Evolutionary conservation across 768 basidiomycete species (phyloP).

Genomic region (Favolaschia claudopus): DNA sequence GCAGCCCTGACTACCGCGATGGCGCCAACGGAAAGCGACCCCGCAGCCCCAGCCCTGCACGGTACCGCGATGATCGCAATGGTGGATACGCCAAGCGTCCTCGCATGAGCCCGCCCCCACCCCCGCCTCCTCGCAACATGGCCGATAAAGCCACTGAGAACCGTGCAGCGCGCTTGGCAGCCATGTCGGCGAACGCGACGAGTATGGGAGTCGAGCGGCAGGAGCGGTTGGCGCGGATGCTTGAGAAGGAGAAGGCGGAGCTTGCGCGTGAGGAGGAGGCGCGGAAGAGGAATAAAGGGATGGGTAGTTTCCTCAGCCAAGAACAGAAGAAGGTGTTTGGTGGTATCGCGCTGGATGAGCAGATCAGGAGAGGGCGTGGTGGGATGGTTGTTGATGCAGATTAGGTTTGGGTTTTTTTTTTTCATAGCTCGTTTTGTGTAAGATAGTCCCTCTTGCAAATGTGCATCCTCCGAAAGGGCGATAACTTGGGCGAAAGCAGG

Average conservation of each 20-base stretch:
- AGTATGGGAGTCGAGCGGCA: slow-evolving; percentile 72
- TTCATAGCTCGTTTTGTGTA: no score
- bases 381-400: slow-evolving; percentile 74
- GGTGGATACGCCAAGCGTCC: slow-evolving; percentile 58
- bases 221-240: slow-evolving; percentile 68
- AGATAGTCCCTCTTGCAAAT: no score
- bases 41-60: slow-evolving; percentile 45
- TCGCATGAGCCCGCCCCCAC: slow-evolving; percentile 55
- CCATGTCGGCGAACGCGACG: slow-evolving; percentile 84
- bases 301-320: slow-evolving; percentile 80
- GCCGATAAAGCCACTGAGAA: slow-evolving; percentile 49
- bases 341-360: slow-evolving; percentile 82
- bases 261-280: slow-evolving; percentile 73
- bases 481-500: no score
- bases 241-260: slow-evolving; percentile 83
- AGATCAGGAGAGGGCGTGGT: slow-evolving; percentile 75
- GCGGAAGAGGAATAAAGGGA: slow-evolving; percentile 75
- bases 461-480: no score
- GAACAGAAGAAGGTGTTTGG: slow-evolving; percentile 90
- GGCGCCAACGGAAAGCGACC: slow-evolving; percentile 47
- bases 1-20: slow-evolving; percentile 28
- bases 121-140: slow-evolving; percentile 32
- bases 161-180: slow-evolving; percentile 86
- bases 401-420: slow-evolving; percentile 34
- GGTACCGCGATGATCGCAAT: slow-evolving; percentile 25